Percentiles rank a stretch among this genome's conserved stretches.
Conservation (phyloP, 75 land plant genomes). For the Picea sitchensis region DNA sequence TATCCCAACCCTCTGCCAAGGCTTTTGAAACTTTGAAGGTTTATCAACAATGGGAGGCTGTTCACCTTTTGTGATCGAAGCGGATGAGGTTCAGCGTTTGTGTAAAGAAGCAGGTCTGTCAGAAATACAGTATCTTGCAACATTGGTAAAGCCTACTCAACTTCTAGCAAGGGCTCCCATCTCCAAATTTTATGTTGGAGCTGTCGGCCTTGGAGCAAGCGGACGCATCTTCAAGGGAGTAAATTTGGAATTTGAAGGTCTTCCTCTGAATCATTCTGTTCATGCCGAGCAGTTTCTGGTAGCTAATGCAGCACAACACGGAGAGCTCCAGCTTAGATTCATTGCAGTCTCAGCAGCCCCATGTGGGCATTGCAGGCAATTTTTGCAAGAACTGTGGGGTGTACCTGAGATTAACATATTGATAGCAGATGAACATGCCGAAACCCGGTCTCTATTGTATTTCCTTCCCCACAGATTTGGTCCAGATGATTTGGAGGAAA, state of each 20-base stretch:
- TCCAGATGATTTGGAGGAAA: constrained; percentile 73
- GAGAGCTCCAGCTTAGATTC: constrained; percentile 32
- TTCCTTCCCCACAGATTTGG: constrained; percentile 78
- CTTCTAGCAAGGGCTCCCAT: constrained; percentile 76
- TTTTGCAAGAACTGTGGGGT: constrained; percentile 80
- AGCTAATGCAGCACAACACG: constrained; percentile 66
- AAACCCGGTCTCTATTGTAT: constrained; percentile 41
- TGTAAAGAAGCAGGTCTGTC: constrained; percentile 26
- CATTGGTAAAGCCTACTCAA: constrained; percentile 53
- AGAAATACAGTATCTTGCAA: constrained; percentile 39
- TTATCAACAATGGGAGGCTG: constrained; percentile 8
- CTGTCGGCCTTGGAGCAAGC: constrained; percentile 72
- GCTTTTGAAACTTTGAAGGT: too few species aligned
- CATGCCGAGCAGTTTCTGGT: constrained; percentile 98
- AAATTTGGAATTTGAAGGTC: constrained; percentile 81
- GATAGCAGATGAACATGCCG: constrained; percentile 29
- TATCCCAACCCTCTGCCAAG: too few species aligned
- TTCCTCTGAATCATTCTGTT: constrained; percentile 86
- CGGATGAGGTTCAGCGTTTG: constrained; percentile 35
- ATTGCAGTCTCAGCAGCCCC: constrained; percentile 94
- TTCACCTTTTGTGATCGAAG: constrained; percentile 55
- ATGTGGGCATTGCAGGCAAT: constrained; percentile 99
- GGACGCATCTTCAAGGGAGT: constrained; percentile 92
- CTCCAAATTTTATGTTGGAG: constrained; percentile 86
- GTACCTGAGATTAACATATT: constrained; percentile 53